phyloP scores from a whole-genome alignment of 768 basidiomycete genomes.

The Saitozyma podzolica region DNA sequence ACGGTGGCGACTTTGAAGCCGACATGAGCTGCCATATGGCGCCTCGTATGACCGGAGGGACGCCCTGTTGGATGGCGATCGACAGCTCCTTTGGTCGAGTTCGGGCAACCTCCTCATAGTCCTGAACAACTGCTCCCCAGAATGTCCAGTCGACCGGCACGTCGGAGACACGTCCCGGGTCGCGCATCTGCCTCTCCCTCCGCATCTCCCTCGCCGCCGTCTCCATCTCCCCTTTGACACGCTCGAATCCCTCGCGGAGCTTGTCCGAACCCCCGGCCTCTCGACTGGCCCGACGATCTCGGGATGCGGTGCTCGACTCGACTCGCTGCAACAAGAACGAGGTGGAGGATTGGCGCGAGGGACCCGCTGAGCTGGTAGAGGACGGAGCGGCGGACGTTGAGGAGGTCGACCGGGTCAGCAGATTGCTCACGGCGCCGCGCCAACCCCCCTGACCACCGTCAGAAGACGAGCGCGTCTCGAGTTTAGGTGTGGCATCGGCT shows the following conservation, averaged over 20 bases:
- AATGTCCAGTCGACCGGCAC: slow-evolving; percentile 57
- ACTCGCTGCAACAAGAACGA: slow-evolving; percentile 31
- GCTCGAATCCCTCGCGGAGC: slow-evolving; percentile 45
- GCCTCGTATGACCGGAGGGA: slow-evolving; percentile 83
- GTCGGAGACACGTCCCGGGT: background rate
- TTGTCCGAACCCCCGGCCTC: slow-evolving; percentile 39
- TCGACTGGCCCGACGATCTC: slow-evolving; percentile 37
- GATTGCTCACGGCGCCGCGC: slow-evolving; percentile 6
- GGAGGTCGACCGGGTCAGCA: slow-evolving; percentile 8
- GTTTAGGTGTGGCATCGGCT: background rate
- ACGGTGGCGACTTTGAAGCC: slow-evolving; percentile 83
- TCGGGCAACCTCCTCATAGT: slow-evolving; percentile 85
- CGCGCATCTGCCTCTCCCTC: slow-evolving; percentile 25
- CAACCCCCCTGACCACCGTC: slow-evolving; percentile 6
- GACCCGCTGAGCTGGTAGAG: background rate
- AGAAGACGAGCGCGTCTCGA: slow-evolving; percentile 2
- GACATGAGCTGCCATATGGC: slow-evolving; percentile 62
- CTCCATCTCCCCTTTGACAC: slow-evolving; percentile 48
- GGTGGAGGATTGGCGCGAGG: slow-evolving; percentile 20
- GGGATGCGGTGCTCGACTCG: slow-evolving; percentile 20
- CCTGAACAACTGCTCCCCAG: slow-evolving; percentile 92
- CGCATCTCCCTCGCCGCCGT: slow-evolving; percentile 46
- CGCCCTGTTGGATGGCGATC: slow-evolving; percentile 85
- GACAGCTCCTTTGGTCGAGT: slow-evolving; percentile 76
- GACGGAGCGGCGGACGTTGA: slow-evolving; percentile 6